Evolutionary conservation across 2,329 filamentous ascomycete species (phyloP).

Genomic region (Westerdykella ornata): DNA sequence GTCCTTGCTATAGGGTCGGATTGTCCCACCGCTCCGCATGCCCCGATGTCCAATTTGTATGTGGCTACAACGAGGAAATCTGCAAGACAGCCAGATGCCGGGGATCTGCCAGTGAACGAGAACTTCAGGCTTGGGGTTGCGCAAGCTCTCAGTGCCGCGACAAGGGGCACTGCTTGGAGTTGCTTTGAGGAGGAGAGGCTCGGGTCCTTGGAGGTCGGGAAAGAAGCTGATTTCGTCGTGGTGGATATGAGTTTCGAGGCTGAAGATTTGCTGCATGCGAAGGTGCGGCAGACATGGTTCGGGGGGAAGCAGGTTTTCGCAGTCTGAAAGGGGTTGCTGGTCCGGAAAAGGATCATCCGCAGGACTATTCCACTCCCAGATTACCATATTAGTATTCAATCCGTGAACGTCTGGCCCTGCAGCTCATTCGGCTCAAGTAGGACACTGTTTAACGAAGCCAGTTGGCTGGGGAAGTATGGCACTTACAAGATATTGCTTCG

Average conservation of each 20-base stretch:
- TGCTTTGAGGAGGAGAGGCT: conserved; percentile 52
- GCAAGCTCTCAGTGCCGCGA: conserved; percentile 50
- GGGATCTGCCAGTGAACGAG: conserved; percentile 44
- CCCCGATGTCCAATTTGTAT: conserved; percentile 52
- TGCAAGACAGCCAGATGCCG: conserved; percentile 43
- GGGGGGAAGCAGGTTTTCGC: conserved; percentile 36
- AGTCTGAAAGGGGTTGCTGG: neutral
- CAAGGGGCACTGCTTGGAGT: conserved; percentile 51
- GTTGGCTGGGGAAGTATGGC: too few relatives aligned
- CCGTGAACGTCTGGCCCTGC: too few relatives aligned
- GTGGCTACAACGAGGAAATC: conserved; percentile 54
- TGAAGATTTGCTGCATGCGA: conserved; percentile 43
- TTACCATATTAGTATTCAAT: conserved; percentile 1
- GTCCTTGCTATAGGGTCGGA: conserved; percentile 54
- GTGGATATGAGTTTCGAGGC: conserved; percentile 48
- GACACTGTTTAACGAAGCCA: too few relatives aligned
- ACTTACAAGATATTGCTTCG: too few relatives aligned
- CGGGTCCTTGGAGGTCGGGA: conserved; percentile 48
- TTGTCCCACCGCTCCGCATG: conserved; percentile 53
- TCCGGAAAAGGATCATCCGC: neutral
- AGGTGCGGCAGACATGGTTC: conserved; percentile 51
- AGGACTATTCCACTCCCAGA: too few relatives aligned
- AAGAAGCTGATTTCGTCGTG: conserved; percentile 54
- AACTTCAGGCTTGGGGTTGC: conserved; percentile 50
- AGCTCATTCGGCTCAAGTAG: too few relatives aligned